Percentiles rank a stretch among this genome's conserved stretches.
Evolutionary conservation across 2,329 filamentous ascomycete genomes (phyloP).

Genomic region (Cordyceps javanica): DNA sequence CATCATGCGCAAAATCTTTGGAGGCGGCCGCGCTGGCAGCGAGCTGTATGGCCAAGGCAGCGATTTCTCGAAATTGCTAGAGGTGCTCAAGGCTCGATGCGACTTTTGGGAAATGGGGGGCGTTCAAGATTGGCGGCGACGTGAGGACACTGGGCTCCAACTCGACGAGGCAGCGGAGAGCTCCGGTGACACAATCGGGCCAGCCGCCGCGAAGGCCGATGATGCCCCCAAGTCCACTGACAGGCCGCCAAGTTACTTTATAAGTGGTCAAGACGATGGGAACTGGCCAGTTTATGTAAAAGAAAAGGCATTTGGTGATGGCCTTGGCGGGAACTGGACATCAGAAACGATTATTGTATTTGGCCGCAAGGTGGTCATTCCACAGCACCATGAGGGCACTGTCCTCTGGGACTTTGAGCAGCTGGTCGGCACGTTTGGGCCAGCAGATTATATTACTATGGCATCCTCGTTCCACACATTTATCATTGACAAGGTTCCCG

Average conservation of each 20-base stretch:
- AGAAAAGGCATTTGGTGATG: constrained; percentile 20
- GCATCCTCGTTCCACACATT: constrained; percentile 75
- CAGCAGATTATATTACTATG: constrained; percentile 77
- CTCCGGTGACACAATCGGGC: background rate
- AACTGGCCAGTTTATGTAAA: constrained; percentile 22
- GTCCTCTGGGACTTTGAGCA: constrained; percentile 62
- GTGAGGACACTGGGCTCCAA: constrained; percentile 33
- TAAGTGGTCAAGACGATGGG: constrained; percentile 23
- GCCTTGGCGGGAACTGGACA: constrained; percentile 31
- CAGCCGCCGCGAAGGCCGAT: background rate
- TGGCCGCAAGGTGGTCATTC: constrained; percentile 55
- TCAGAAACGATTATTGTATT: constrained; percentile 48
- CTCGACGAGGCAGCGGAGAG: background rate
- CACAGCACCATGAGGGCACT: constrained; percentile 49
- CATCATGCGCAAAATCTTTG: constrained; percentile 43
- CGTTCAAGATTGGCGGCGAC: constrained; percentile 61
- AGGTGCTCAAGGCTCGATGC: constrained; percentile 69
- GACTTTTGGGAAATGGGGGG: constrained; percentile 83
- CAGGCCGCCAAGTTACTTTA: constrained; percentile 25
- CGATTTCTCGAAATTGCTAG: constrained; percentile 70
- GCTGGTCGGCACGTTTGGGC: constrained; percentile 63
- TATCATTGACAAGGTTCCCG: constrained; percentile 63
- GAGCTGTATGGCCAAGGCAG: constrained; percentile 55
- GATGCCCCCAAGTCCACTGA: constrained; percentile 19
- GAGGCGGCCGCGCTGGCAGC: constrained; percentile 32